These are phyloP conservation scores for Saitozyma sp. DNA, from an alignment of 768 basidiomycete species.

Conservation along the genomic window DNA sequence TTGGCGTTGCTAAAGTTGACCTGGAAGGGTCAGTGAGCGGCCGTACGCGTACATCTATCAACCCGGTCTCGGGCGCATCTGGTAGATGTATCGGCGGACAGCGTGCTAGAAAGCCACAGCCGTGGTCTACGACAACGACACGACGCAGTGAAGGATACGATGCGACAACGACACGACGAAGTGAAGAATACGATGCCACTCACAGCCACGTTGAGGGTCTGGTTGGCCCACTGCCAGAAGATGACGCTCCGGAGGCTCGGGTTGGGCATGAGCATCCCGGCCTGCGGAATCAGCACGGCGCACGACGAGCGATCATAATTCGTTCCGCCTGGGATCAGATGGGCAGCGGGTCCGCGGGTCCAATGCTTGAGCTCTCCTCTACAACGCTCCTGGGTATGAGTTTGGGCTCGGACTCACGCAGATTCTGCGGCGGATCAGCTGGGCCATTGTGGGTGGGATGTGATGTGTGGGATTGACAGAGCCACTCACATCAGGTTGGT, in stretches of 20 bases:
- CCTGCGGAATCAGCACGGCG: constrained; percentile 22
- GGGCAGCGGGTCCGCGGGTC: not conserved
- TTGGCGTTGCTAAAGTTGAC: constrained; percentile 56
- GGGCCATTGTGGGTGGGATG: not conserved
- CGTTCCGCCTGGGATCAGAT: no score
- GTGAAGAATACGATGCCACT: constrained; percentile 6
- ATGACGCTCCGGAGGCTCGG: constrained; percentile 45
- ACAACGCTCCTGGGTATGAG: not conserved
- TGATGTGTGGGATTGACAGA: not conserved
- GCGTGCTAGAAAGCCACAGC: no score
- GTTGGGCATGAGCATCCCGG: constrained; percentile 56
- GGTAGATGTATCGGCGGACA: no score
- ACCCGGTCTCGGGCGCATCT: no score
- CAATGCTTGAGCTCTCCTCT: not conserved
- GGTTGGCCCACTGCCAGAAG: constrained; percentile 54
- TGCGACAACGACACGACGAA: not conserved
- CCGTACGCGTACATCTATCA: not conserved
- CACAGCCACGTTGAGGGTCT: constrained; percentile 53
- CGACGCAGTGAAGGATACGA: not conserved
- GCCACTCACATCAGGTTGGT: constrained; percentile 53
- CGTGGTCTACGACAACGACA: not conserved
- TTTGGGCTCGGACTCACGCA: constrained; percentile 11
- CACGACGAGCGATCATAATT: not conserved
- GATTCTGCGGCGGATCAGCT: constrained; percentile 14
- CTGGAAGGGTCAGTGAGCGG: constrained; percentile 1